Evolutionary conservation across 345 rosid species (phyloP), one percentile per base, ranked within the genome.

Genomic region (Linum usitatissimum): DNA sequence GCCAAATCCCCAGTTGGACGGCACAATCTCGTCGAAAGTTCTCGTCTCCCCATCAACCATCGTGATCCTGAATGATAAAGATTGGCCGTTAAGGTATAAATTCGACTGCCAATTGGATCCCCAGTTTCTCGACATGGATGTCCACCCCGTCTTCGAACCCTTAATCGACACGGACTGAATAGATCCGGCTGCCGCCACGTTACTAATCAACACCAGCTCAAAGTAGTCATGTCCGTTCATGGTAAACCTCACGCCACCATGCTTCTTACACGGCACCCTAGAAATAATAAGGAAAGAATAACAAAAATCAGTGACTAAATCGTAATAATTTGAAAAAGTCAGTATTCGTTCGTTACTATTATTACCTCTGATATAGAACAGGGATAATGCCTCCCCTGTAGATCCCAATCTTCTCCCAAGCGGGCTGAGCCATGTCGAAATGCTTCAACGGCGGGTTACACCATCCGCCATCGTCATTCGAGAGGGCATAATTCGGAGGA

Each of bases 401-500:
- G 58, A 55, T 55, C 28, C 58, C 58, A 10, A 55, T 55, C 58
- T 55, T 55, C 58, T 55, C 28, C 58, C 58, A 55, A n/a, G 58
- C 58, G 6, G 58, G 58, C 58, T 55, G 58, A 55, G 58, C 23
- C 58, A 55, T 55, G 58, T 55, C 58, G 58, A 55, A 55, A 18
- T 55, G 58, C 30, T 55, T 55, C 21, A 55, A 23, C 12, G 58
- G 58, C 21, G 58, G 58, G 30, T 55, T 55, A 28, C 58, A 55
- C 58, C 58, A 55, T 2, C 58, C 58, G 13, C 58, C 58, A 23
- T n/a, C 13, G 58, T 55, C 58, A 18, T 55, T 55, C 19, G 58
- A 17, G 19, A 17, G 42, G 4, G 15, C 42, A 13, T 63, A 70
- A 68, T 73, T 73, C 9, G 77, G 77, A 30, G 77, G 73, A 56